These are phyloP conservation scores for Eucalyptus tenuipes DNA, from an alignment of 345 rosid genomes.

Conservation along the genomic window DNA sequence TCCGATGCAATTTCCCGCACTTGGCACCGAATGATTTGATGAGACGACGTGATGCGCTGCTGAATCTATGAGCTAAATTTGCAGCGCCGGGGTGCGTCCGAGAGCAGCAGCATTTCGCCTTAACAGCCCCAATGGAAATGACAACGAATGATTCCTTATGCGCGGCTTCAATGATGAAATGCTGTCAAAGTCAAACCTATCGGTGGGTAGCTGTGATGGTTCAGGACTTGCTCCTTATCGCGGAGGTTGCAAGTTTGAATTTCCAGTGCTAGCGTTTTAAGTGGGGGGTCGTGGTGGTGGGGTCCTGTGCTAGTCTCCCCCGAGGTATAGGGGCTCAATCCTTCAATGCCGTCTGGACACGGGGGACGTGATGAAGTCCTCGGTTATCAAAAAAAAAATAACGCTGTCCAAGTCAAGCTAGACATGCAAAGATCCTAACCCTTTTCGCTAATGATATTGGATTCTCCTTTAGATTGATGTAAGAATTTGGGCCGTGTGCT, in stretches of 20 bases:
- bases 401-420: no score
- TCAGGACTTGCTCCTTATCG: no score
- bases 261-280: no score
- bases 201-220: no score
- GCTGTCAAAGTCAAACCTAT: background rate
- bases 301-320: no score
- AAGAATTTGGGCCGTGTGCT: background rate
- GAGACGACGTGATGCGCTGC: background rate
- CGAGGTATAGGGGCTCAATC: no score
- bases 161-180: background rate
- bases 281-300: no score
- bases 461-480: background rate
- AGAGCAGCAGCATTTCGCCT: background rate
- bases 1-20: background rate
- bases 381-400: no score
- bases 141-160: background rate
- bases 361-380: no score
- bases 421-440: background rate
- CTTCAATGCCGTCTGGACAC: no score
- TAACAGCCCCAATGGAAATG: background rate
- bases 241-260: no score
- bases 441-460: background rate
- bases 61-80: background rate
- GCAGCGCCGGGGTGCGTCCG: background rate
- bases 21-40: background rate